A percentile compares a stretch with the other conserved stretches of the same genome.
Evolutionary conservation across 345 rosid genomes (phyloP).

Genomic region (Hypericum perforatum): DNA sequence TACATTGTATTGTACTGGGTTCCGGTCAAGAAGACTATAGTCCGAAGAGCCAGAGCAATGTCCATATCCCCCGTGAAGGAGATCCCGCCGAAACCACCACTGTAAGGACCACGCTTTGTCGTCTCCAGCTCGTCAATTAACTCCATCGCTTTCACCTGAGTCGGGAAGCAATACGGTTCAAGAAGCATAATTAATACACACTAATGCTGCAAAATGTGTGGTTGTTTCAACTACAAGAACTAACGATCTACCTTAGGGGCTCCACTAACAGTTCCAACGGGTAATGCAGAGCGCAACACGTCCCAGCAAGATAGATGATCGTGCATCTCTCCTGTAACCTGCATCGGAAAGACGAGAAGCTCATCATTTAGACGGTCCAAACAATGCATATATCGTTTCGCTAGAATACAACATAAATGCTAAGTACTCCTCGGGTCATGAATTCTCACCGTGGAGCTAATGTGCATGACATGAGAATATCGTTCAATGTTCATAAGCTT

Average conservation of each 20-base stretch:
- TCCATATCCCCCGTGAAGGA: conserved; percentile 84
- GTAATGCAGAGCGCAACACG: conserved; percentile 61
- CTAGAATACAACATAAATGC: too few species aligned
- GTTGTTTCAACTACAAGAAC: not conserved
- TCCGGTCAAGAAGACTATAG: conserved; percentile 71
- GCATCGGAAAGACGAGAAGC: not conserved
- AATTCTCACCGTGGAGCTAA: conserved; percentile 79
- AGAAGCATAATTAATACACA: too few species aligned
- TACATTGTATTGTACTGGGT: conserved; percentile 56
- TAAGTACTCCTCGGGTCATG: not conserved
- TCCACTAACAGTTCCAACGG: conserved; percentile 88
- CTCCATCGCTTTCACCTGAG: conserved; percentile 77
- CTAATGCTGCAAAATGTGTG: not conserved
- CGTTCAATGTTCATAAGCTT: conserved; percentile 83
- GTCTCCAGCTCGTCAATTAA: conserved; percentile 62
- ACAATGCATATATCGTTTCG: conserved; percentile 13
- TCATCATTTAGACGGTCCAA: not conserved
- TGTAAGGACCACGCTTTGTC: conserved; percentile 77
- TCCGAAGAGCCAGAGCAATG: conserved; percentile 70
- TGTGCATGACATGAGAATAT: conserved; percentile 93
- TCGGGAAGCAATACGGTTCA: not conserved
- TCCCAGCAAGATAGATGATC: conserved; percentile 76
- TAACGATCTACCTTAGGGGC: conserved; percentile 59
- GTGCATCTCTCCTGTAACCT: conserved; percentile 78
- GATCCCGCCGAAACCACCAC: conserved; percentile 78